Base-by-base conservation (phyloP, 2,329 filamentous ascomycete species). In the Stromatinia cepivora region DNA sequence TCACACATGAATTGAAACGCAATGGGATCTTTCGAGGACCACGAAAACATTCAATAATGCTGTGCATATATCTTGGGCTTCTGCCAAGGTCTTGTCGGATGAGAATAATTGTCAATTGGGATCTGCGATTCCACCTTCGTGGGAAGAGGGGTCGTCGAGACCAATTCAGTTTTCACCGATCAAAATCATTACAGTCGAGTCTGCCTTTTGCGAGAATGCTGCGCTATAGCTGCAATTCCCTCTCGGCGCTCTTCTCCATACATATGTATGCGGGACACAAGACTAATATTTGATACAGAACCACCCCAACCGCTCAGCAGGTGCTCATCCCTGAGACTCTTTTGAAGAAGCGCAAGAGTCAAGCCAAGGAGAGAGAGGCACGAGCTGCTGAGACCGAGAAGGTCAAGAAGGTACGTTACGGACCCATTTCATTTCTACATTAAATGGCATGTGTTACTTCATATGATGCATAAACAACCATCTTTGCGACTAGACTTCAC, bases 271-370 rank as follows among this genome's bases (percentile, higher is more conserved):
- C 82, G 85, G 89, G 87, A 88, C 85, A 73, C 36, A 85, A 87
- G 89, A 92, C 90, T 92, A 89, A 92, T 91, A 90, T 92, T 50
- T 53, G 82, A 88, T 81, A 80, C 81, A 97, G 93, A 85, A 90
- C 89, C 85, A 92, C 97, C 81, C 93, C 95, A 78, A 97, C 93
- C 83, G 85, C 94, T 84, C 92, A 97, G 84, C 92, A 98, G 84
- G 90, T 99, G 83, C 88, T 98, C 83, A 93, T 98, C 82, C 95
- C 95, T 78, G 95, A 99, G 92, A 99, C 95, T 79, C 92, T 99
- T 81, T 90, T 99, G 84, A 99, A 99, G 92, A 99, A 99, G 93
- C 92, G 95, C 87, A 99, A 99, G 93, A 93, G 89, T 84, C 94
- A 97, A 87, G 95, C 99, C 90, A 97, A 97, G 90, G 93, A 94